Evolutionary conservation across 1,139 yeast species (phyloP), one percentile per base, ranked within the genome.

Genomic region (Taiozyma sp.): DNA sequence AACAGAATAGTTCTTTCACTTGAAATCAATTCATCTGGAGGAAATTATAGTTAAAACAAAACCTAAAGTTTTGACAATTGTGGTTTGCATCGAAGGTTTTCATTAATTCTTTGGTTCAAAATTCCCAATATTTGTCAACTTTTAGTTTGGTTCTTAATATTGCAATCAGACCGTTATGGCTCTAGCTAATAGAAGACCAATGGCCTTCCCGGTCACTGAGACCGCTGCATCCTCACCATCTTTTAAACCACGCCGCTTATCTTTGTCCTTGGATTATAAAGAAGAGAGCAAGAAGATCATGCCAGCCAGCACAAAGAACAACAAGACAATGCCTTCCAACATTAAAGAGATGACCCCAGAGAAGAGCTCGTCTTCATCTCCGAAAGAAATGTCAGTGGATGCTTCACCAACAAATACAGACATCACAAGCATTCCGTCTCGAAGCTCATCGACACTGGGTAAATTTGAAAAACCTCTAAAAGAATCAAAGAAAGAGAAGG

Each of bases 171-270:
- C 30, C 23, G 56, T 19, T 46, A 78, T 78, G 83, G 83, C 83
- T 53, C 72, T 78, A 69, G 80, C 83, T 59, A 80, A 78, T 62
- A 77, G 81, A 76, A 75, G 81, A 74, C 81, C 82, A 46, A 72
- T 76, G 55, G 78, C 59, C 8, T 58, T 61, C 49, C 64, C 65
- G 24, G 63, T 60, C 39, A 47, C 55, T 28, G 65, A 76, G 47
- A 66, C 75, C 54, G 50, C 57, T 1, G 46, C 62, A 12, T 58
- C 78, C 19, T 73, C 79, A 6, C 80, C 81, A 13, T 69, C 79
- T 10, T 78, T 73, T 61, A 71, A 73, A 59, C 75, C 81, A 22
- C 71, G 69, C 52, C 70, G 74, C 43, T 67, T 74, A 57, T 66
- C 70, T 49, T 48, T 54, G 56, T 63, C 62, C 39, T 51, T 61